phyloP scores from a whole-genome alignment of 2,329 filamentous ascomycete species.

The Samsoniella hepiali region DNA sequence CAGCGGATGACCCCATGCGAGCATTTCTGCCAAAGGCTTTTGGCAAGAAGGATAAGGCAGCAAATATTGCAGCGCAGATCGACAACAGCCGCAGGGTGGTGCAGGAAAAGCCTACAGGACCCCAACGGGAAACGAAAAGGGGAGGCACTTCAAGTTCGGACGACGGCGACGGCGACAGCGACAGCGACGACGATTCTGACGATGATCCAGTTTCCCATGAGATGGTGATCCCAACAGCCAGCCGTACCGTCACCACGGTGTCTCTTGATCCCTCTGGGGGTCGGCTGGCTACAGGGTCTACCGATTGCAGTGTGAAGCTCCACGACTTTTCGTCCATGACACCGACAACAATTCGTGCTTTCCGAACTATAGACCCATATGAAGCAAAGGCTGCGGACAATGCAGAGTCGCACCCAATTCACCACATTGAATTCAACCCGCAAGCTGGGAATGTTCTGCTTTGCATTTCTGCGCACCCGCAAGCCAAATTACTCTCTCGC shows the following conservation, averaged over 20 bases:
- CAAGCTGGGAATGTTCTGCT: constrained; percentile 76
- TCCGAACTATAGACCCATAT: constrained; percentile 87
- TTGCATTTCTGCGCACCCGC: constrained; percentile 82
- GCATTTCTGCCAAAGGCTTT: constrained; percentile 79
- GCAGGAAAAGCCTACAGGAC: constrained; percentile 10
- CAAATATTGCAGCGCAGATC: constrained; percentile 77
- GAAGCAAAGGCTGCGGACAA: constrained; percentile 65
- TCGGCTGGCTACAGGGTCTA: constrained; percentile 83
- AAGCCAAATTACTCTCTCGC: constrained; percentile 83
- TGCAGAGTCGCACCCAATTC: constrained; percentile 81
- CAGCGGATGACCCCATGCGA: constrained; percentile 66
- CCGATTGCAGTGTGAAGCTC: constrained; percentile 86
- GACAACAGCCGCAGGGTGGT: constrained; percentile 67
- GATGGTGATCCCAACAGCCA: constrained; percentile 87
- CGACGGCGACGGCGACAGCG: constrained; percentile 38
- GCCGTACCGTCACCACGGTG: constrained; percentile 78
- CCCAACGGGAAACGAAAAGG: constrained; percentile 23
- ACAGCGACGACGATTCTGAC: constrained; percentile 57
- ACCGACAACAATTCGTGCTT: constrained; percentile 87
- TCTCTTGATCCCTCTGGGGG: constrained; percentile 82
- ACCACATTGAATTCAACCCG: constrained; percentile 84
- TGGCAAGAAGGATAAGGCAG: constrained; percentile 72
- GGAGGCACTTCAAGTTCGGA: constrained; percentile 45
- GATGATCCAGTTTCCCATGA: constrained; percentile 91
- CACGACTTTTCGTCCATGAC: constrained; percentile 97